A percentile compares a stretch with the other conserved stretches of the same genome.
Evolutionary conservation across 169 alveolate genomes (phyloP).

Genomic region (Babesia gibsoni): DNA sequence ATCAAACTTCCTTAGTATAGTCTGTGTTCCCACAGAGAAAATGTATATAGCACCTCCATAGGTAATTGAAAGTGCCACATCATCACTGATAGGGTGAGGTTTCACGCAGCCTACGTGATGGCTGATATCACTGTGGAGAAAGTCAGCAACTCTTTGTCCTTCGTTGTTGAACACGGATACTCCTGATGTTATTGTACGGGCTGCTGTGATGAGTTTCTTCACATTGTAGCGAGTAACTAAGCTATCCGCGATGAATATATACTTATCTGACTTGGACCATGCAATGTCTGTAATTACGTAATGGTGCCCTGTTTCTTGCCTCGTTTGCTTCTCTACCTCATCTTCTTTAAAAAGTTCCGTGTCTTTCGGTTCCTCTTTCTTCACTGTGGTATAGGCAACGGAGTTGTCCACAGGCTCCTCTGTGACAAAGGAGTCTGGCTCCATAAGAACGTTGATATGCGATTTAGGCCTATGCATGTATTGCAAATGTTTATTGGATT

Average conservation of each 20-base stretch:
- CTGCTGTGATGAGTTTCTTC: conserved; percentile 27
- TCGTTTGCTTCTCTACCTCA: not conserved
- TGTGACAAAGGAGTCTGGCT: too few relatives aligned
- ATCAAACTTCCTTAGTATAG: conserved; percentile 19
- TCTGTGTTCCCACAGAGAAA: not conserved
- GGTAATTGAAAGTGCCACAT: conserved; percentile 19
- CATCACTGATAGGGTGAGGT: conserved; percentile 38
- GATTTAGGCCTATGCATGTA: too few relatives aligned
- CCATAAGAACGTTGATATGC: too few relatives aligned
- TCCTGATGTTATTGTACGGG: conserved; percentile 42
- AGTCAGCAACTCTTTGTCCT: conserved; percentile 31
- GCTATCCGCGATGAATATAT: conserved; percentile 46
- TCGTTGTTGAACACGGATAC: conserved; percentile 41
- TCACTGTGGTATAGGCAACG: not conserved
- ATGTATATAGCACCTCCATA: conserved; percentile 33
- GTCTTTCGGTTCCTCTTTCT: not conserved
- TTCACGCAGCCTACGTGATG: conserved; percentile 44
- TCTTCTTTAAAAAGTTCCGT: not conserved
- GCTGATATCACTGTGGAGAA: conserved; percentile 29
- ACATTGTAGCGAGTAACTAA: conserved; percentile 35
- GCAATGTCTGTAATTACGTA: conserved; percentile 23
- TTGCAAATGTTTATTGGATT: too few relatives aligned
- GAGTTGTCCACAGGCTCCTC: too few relatives aligned
- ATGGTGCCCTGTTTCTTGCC: conserved; percentile 32
- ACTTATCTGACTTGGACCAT: conserved; percentile 43